Evolutionary conservation across 495 filamentous ascomycete species (phyloP).

Genomic region (Astrothelium subdiscretum): DNA sequence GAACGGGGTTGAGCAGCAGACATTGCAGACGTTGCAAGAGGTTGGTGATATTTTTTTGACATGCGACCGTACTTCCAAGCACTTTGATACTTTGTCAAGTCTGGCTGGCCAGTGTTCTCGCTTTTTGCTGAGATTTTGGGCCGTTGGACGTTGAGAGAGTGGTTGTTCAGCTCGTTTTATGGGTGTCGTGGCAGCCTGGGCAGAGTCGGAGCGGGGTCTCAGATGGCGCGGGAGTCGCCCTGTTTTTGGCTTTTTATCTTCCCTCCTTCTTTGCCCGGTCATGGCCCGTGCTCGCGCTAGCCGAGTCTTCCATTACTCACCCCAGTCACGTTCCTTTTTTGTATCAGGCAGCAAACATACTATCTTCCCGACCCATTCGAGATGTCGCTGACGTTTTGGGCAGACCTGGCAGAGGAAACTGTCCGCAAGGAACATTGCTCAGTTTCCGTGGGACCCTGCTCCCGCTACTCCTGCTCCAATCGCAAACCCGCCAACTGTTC

Average conservation of each 20-base stretch:
- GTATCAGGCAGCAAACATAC: background rate
- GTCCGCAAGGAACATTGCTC: slow-evolving; percentile 64
- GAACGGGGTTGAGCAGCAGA: slow-evolving; percentile 75
- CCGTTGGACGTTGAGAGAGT: background rate
- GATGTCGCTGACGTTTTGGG: background rate
- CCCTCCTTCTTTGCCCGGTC: slow-evolving; percentile 5
- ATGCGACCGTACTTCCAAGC: background rate
- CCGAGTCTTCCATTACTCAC: background rate
- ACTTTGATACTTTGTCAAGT: no score
- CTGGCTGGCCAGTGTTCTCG: no score
- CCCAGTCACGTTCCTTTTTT: background rate
- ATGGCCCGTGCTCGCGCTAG: slow-evolving; percentile 9
- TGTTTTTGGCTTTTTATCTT: slow-evolving; percentile 5
- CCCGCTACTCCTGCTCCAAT: slow-evolving; percentile 39
- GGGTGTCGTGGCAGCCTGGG: slow-evolving; percentile 1
- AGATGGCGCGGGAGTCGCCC: background rate
- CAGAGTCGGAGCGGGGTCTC: slow-evolving; percentile 2
- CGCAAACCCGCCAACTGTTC: slow-evolving; percentile 42
- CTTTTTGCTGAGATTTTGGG: background rate
- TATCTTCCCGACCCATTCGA: background rate
- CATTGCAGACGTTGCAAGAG: slow-evolving; percentile 70
- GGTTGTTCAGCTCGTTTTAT: background rate
- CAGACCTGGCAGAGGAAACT: slow-evolving; percentile 92
- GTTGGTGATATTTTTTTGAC: slow-evolving; percentile 37
- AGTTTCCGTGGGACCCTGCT: slow-evolving; percentile 90